Conservation (phyloP, 352 stramenopile genomes). For the Chrysophaeum taylorii region DNA sequence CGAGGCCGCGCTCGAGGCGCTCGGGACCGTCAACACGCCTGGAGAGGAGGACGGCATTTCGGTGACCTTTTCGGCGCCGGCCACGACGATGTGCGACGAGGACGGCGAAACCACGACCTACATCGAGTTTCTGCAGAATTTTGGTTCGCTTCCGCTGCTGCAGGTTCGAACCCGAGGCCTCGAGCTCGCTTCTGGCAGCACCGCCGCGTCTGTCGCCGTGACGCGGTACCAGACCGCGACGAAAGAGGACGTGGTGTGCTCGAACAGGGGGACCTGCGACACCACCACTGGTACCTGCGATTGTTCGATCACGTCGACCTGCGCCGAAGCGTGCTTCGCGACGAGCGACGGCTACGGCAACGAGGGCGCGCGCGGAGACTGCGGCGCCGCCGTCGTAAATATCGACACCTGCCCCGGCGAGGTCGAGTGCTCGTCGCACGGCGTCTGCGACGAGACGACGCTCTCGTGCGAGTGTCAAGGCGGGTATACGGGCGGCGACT, state of each 20-base stretch:
- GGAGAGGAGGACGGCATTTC: conserved; percentile 3
- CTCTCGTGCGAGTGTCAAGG: conserved; percentile 57
- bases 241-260: conserved; percentile 39
- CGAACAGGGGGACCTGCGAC: conserved; percentile 40
- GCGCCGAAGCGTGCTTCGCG: conserved; percentile 47
- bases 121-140: conserved; percentile 37
- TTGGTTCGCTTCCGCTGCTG: conserved; percentile 33
- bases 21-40: conserved; percentile 40
- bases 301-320: conserved; percentile 22
- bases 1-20: conserved; percentile 31
- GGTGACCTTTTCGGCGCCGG: background rate
- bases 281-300: conserved; percentile 36
- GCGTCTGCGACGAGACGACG: conserved; percentile 39
- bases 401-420: conserved; percentile 41
- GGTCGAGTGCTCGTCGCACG: conserved; percentile 42
- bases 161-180: conserved; percentile 31
- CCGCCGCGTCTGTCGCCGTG: conserved; percentile 29
- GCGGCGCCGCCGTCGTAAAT: conserved; percentile 43
- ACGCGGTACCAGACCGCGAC: conserved; percentile 31
- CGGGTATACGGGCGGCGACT: conserved; percentile 69
- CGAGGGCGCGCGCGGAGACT: conserved; percentile 70
- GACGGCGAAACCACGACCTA: conserved; percentile 38
- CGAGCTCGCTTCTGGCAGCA: conserved; percentile 24
- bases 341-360: conserved; percentile 72
- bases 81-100: conserved; percentile 39